These are phyloP conservation scores for Xylaria arbuscula DNA, from an alignment of 2,329 filamentous ascomycete species.

Conservation along the genomic window DNA sequence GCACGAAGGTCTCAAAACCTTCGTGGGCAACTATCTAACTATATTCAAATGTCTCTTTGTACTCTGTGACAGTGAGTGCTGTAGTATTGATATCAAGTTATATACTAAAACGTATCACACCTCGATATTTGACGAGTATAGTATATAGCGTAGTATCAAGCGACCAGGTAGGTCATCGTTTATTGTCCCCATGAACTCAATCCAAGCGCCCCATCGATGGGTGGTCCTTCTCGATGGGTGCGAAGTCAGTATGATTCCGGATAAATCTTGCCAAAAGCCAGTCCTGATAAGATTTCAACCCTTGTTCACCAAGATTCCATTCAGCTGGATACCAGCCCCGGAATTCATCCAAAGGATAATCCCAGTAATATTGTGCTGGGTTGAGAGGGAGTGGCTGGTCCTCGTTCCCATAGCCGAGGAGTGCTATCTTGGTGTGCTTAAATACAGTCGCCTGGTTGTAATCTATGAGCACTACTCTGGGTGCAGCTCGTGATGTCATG, in stretches of 20 bases:
- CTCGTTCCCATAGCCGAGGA: too few species aligned
- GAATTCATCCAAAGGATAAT: background rate
- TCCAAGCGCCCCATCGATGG: too few species aligned
- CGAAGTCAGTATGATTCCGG: background rate
- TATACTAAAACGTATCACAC: too few species aligned
- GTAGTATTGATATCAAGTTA: too few species aligned
- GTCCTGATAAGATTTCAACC: background rate
- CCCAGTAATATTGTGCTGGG: background rate
- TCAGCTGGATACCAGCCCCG: background rate
- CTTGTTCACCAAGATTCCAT: background rate
- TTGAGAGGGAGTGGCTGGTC: background rate
- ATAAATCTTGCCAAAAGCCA: background rate
- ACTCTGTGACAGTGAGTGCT: too few species aligned
- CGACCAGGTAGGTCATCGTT: too few species aligned
- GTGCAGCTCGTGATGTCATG: background rate
- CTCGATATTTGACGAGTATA: too few species aligned
- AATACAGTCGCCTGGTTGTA: background rate
- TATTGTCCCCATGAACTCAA: too few species aligned
- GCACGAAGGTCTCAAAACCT: too few species aligned
- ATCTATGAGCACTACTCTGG: conserved; percentile 5
- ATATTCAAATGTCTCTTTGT: too few species aligned
- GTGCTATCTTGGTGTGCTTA: background rate
- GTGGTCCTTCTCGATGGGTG: background rate
- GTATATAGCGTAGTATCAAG: too few species aligned
- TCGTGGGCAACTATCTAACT: too few species aligned